Evolutionary conservation across 257 asterid species (phyloP).

Genomic region (Echium plantagineum): DNA sequence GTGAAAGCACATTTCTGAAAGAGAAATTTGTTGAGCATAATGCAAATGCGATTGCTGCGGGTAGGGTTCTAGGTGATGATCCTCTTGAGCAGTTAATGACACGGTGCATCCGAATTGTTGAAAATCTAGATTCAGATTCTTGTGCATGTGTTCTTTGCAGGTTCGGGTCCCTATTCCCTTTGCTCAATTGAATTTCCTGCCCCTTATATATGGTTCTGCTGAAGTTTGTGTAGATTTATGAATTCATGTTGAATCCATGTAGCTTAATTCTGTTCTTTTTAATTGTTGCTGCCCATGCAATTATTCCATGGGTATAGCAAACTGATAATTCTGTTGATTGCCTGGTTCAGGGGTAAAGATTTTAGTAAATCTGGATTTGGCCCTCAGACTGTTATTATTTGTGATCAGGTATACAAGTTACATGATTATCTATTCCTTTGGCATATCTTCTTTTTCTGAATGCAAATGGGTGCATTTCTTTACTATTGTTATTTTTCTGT

Average conservation of each 20-base stretch:
- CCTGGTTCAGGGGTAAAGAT: conserved; percentile 48
- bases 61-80: conserved; percentile 70
- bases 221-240: no score
- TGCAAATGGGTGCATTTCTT: neutral
- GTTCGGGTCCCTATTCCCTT: conserved; percentile 23
- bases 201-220: neutral
- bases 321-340: conserved; percentile 2
- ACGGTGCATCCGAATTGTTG: conserved; percentile 55
- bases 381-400: conserved; percentile 65
- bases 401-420: conserved; percentile 63
- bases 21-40: conserved; percentile 43
- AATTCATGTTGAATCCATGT: neutral
- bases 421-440: neutral
- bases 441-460: neutral
- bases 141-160: conserved; percentile 92
- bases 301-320: neutral
- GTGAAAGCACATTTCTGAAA: conserved; percentile 46
- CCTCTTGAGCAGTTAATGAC: conserved; percentile 59
- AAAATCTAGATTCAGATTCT: conserved; percentile 34
- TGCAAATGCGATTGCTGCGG: conserved; percentile 87
- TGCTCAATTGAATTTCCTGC: neutral
- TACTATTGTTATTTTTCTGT: conserved; percentile 5
- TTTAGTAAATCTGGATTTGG: conserved; percentile 51
- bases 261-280: neutral
- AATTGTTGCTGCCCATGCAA: neutral